These are phyloP conservation scores for Hondaea fermentalgiana DNA, from an alignment of 108 stramenopile species.

Conservation along the genomic window DNA sequence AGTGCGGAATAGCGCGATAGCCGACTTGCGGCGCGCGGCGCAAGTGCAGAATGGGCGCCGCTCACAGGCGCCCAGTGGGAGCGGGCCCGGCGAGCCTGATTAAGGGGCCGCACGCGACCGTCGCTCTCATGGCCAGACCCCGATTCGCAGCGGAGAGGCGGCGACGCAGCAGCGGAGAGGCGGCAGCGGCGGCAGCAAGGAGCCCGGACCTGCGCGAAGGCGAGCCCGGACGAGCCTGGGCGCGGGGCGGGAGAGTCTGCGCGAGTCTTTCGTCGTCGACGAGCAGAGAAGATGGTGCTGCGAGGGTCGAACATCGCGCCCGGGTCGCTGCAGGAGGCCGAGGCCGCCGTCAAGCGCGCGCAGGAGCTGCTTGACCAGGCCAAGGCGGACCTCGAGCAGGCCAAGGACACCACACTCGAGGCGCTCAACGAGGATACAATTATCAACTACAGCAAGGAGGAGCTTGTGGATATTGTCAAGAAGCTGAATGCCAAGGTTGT, in stretches of 20 bases:
- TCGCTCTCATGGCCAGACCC: background rate
- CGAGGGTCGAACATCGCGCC: background rate
- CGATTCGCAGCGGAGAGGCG: background rate
- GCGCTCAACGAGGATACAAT: background rate
- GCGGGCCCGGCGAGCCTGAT: too few species aligned
- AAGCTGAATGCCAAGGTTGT: background rate
- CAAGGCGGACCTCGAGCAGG: background rate
- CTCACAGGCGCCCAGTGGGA: too few species aligned
- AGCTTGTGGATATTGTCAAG: constrained; percentile 7
- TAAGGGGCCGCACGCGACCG: too few species aligned
- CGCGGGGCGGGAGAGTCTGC: too few species aligned
- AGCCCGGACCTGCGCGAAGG: too few species aligned
- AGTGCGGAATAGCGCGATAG: too few species aligned
- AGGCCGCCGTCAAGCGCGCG: background rate
- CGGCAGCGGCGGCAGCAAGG: background rate
- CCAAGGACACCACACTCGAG: background rate
- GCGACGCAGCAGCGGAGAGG: background rate
- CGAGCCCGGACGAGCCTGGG: too few species aligned
- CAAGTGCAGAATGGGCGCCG: too few species aligned
- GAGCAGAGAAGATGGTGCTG: background rate
- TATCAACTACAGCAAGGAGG: background rate
- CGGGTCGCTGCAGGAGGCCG: background rate
- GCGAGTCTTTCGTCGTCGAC: too few species aligned
- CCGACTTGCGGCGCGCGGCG: too few species aligned
- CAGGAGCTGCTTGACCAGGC: background rate